A percentile compares a stretch with the other conserved stretches of the same genome.
Evolutionary conservation across 2,329 filamentous ascomycete species (phyloP).

Genomic region (Sporothrix brasiliensis): DNA sequence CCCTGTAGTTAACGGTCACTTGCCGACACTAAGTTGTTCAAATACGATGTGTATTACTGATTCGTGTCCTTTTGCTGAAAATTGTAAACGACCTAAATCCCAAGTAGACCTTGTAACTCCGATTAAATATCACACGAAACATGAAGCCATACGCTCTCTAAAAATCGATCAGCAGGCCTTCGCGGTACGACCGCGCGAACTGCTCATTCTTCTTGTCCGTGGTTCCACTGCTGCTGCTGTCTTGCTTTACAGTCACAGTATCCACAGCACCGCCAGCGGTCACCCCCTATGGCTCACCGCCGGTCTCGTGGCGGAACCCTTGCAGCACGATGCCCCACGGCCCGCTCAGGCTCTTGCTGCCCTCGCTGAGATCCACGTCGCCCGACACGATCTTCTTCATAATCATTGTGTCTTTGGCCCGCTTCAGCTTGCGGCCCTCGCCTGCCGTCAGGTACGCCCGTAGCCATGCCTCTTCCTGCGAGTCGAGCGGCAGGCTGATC

Average conservation of each 20-base stretch:
- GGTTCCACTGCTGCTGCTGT: not conserved
- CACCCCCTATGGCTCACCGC: conserved; percentile 36
- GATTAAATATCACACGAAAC: not conserved
- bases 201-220: not conserved
- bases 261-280: not conserved
- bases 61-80: not conserved
- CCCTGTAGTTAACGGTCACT: too few species aligned
- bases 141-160: not conserved
- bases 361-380: conserved; percentile 53
- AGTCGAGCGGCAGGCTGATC: conserved; percentile 70
- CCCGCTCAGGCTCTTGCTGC: conserved; percentile 48
- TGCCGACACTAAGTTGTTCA: not conserved
- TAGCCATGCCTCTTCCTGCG: conserved; percentile 73
- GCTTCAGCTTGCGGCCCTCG: conserved; percentile 64
- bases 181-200: conserved; percentile 27
- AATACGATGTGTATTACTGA: not conserved
- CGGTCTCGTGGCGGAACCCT: conserved; percentile 53
- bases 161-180: conserved; percentile 31
- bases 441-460: conserved; percentile 67
- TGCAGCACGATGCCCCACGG: conserved; percentile 56
- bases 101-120: conserved; percentile 13
- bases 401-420: conserved; percentile 72
- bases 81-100: conserved; percentile 3
- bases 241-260: not conserved
- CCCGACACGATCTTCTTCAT: conserved; percentile 73